phyloP scores from a whole-genome alignment of 345 rosid genomes.

The Hibiscus tridactylites region DNA sequence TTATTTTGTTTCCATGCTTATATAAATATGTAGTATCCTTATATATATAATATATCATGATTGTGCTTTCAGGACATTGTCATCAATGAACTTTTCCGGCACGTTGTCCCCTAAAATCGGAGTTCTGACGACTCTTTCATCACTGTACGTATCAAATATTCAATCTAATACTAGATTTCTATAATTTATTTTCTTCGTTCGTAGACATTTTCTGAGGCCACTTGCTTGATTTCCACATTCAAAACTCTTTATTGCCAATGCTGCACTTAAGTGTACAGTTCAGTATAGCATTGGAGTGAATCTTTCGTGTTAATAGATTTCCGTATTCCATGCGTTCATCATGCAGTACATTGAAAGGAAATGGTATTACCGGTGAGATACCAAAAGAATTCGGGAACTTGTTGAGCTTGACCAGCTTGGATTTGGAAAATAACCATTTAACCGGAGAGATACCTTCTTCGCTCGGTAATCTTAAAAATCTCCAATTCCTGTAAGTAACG shows the following conservation, averaged over 20 bases:
- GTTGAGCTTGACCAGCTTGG: slow-evolving; percentile 71
- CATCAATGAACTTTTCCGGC: slow-evolving; percentile 76
- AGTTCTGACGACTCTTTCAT: slow-evolving; percentile 40
- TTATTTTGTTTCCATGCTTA: background rate
- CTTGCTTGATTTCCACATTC: background rate
- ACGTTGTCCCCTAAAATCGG: slow-evolving; percentile 64
- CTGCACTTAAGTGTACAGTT: background rate
- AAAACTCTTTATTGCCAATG: too few species aligned
- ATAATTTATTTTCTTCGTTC: background rate
- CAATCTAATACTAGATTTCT: background rate
- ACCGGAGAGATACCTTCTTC: slow-evolving; percentile 74
- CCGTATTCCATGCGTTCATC: slow-evolving; percentile 7
- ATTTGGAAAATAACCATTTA: slow-evolving; percentile 75
- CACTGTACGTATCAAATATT: slow-evolving; percentile 54
- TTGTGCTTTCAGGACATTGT: slow-evolving; percentile 47
- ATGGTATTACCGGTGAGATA: slow-evolving; percentile 74
- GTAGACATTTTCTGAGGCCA: background rate
- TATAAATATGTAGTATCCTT: slow-evolving; percentile 8
- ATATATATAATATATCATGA: background rate
- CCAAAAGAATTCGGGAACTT: slow-evolving; percentile 80
- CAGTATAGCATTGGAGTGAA: background rate
- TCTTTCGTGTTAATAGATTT: background rate
- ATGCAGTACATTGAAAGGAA: slow-evolving; percentile 81
- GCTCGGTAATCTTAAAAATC: slow-evolving; percentile 72
- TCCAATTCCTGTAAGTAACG: slow-evolving; percentile 82